Evolutionary conservation across 2,329 filamentous ascomycete genomes (phyloP), one percentile per base, ranked within the genome.

Genomic region (Coniochaeta pulveracea): DNA sequence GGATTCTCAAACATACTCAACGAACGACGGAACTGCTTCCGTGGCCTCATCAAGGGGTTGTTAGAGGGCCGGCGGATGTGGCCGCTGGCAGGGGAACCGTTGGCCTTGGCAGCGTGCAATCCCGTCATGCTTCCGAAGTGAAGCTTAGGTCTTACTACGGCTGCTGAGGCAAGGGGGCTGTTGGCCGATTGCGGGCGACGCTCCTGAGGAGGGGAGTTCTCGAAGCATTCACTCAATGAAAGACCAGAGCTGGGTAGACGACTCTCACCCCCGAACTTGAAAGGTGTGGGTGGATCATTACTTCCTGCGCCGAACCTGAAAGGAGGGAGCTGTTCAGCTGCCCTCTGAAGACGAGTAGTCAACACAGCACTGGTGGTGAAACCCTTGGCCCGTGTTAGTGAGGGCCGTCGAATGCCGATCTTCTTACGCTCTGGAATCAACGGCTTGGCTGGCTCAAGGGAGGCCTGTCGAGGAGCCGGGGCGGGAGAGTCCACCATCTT

Each of bases 1-100:
- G 88, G 82, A 53, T 82, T 77, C 61, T 96, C 89, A 58, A 93
- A 98, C 91, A 98, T 98, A 69, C 91, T 96, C 50, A 95, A 63
- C 16, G 89, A 93, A 43, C 91, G 78, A 39, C 91, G 79, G 50
- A 89, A 89, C 54, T 91, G 84, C 51, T 93, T 93, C 43, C 88
- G 75, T 27, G 83, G 83, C 40, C 85, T 76, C 47, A 76, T 64
- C 43, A 82, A 73, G 36, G 72, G 81, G n/a, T n/a, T n/a, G 54
- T 78, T 86, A 31, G 72, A 80, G 39, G 63, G 69, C 43, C 88
- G 85, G 42, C 86, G 77, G 36, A 78, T 61, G 45, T 89, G 80
- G 38, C 63, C 66, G 38, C 68, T 69, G 40, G 81, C 70, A 21
- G 88, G 86, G 10, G 86, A 93, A 24, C 80, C 85, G 56, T 74